These are phyloP conservation scores for Acer negundo DNA, from an alignment of 345 rosid species.

Conservation along the genomic window DNA sequence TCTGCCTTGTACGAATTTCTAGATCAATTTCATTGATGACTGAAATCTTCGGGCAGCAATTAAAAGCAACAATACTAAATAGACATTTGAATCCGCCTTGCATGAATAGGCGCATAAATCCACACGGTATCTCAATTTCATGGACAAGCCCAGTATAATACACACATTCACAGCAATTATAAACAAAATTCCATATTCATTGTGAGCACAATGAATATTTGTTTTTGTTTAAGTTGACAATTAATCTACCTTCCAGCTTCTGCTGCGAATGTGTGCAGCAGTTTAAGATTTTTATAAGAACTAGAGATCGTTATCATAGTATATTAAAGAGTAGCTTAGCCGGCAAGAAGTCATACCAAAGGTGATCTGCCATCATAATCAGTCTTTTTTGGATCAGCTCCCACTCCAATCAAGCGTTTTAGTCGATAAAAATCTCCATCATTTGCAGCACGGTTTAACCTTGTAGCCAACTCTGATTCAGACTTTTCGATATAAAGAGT, in stretches of 20 bases:
- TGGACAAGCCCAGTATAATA: too few relatives aligned
- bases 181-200: neutral
- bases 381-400: constrained; percentile 64
- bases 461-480: constrained; percentile 67
- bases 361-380: constrained; percentile 89
- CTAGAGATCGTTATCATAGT: neutral
- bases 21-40: neutral
- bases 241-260: neutral
- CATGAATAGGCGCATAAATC: neutral
- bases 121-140: neutral
- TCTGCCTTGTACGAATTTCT: neutral
- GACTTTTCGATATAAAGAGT: constrained; percentile 67
- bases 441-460: constrained; percentile 61
- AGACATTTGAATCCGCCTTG: neutral
- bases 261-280: neutral
- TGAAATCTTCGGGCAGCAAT: neutral
- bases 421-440: constrained; percentile 72
- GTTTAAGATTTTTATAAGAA: neutral
- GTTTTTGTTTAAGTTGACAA: neutral
- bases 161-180: neutral
- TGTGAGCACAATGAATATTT: neutral
- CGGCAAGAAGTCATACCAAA: constrained; percentile 47
- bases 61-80: neutral
- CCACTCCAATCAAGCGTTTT: constrained; percentile 61
- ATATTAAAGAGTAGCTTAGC: constrained; percentile 8